phyloP scores from a whole-genome alignment of 495 filamentous ascomycete species.

The Chaetomium fimeti region DNA sequence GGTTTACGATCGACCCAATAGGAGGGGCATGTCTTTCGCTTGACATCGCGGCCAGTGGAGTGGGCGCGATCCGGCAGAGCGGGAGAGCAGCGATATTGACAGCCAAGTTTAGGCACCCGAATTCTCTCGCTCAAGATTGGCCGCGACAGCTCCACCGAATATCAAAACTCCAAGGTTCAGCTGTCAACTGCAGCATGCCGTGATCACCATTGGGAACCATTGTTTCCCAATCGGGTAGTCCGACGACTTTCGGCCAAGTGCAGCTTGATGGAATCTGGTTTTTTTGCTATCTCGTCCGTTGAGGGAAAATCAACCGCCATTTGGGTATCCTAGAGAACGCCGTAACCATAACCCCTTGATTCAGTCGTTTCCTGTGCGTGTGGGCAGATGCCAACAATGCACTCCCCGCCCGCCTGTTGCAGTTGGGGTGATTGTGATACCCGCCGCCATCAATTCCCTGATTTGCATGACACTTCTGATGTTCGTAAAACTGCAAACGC shows the following conservation, averaged over 20 bases:
- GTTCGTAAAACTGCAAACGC: no score
- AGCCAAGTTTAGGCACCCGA: constrained; percentile 22
- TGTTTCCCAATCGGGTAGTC: neutral
- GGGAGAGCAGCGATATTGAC: neutral
- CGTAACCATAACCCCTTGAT: neutral
- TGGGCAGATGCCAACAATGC: neutral
- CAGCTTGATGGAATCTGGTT: neutral
- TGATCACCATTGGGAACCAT: neutral
- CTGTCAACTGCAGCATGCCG: neutral
- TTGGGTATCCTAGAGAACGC: constrained; percentile 17
- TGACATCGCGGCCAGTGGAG: neutral
- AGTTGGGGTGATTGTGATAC: neutral
- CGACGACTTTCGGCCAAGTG: neutral
- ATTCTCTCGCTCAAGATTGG: constrained; percentile 22
- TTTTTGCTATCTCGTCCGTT: neutral
- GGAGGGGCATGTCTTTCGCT: neutral
- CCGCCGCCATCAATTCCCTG: neutral
- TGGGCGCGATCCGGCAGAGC: neutral
- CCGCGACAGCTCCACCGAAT: constrained; percentile 2
- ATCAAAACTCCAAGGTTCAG: constrained; percentile 4
- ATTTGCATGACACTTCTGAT: neutral
- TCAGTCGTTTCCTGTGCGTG: neutral
- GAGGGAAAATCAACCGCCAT: constrained; percentile 3
- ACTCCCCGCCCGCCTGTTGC: neutral
- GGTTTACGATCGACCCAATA: constrained; percentile 15